Percentiles rank a stretch among this genome's conserved stretches.
These are phyloP conservation scores for Teunomyces cretensis DNA, from an alignment of 805 yeast genomes.

Conservation along the genomic window DNA sequence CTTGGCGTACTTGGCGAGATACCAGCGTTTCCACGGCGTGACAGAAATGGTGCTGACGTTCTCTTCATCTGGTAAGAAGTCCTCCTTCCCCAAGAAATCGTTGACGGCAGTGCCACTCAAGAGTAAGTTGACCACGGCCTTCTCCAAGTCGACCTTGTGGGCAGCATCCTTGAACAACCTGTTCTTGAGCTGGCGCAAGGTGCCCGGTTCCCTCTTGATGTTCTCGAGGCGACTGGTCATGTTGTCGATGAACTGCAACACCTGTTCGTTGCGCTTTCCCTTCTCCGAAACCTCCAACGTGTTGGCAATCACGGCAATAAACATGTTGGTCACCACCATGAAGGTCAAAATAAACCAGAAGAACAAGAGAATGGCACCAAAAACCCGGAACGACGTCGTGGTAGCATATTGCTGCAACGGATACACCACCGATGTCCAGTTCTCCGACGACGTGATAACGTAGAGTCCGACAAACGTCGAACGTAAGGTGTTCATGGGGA, in stretches of 20 bases:
- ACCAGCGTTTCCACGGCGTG: too few relatives aligned
- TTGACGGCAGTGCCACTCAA: constrained; percentile 63
- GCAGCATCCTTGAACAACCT: too few relatives aligned
- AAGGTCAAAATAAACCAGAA: constrained; percentile 83
- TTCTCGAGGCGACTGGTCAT: too few relatives aligned
- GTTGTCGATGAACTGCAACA: too few relatives aligned
- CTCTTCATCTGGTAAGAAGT: constrained; percentile 13
- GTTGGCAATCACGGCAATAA: constrained; percentile 88
- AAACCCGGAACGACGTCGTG: constrained; percentile 48
- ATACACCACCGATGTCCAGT: constrained; percentile 83
- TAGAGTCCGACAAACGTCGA: constrained; percentile 72
- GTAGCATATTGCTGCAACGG: constrained; percentile 48
- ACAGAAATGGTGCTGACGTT: constrained; percentile 19
- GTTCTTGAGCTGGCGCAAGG: too few relatives aligned
- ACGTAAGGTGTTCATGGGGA: too few relatives aligned
- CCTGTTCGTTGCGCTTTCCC: constrained; percentile 54
- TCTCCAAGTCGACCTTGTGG: too few relatives aligned
- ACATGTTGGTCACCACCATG: constrained; percentile 75
- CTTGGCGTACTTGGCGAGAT: too few relatives aligned
- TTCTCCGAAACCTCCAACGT: constrained; percentile 65
- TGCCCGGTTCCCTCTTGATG: too few relatives aligned
- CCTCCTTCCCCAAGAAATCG: constrained; percentile 32
- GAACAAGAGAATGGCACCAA: constrained; percentile 63
- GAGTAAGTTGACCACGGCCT: constrained; percentile 37
- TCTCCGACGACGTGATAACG: constrained; percentile 75